Evolutionary conservation across 2,329 filamentous ascomycete species (phyloP).

Genomic region (Neofusicoccum laricinum): DNA sequence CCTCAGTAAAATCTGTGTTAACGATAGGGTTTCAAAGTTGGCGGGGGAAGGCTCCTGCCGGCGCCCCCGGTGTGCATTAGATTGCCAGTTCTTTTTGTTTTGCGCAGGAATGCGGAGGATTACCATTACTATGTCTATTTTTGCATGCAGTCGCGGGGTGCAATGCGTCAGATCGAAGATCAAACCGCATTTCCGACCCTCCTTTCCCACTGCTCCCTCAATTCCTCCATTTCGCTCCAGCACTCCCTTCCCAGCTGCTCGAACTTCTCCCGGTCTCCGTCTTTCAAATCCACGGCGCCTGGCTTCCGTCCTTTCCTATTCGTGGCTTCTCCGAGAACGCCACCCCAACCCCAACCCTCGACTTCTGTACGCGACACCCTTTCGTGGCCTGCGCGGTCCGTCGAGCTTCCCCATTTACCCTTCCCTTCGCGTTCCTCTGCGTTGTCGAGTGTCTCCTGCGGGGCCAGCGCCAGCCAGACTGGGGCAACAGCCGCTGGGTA

Average conservation of each 20-base stretch:
- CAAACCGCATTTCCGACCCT: slow-evolving; percentile 20
- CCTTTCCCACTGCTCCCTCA: slow-evolving; percentile 66
- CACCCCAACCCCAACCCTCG: slow-evolving; percentile 74
- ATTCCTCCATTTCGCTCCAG: slow-evolving; percentile 70
- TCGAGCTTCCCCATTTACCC: slow-evolving; percentile 83
- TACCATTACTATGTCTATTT: not conserved
- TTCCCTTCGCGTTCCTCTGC: slow-evolving; percentile 51
- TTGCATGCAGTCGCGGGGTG: not conserved
- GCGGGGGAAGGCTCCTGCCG: not conserved
- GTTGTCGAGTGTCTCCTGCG: slow-evolving; percentile 60
- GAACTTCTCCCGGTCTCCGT: slow-evolving; percentile 60
- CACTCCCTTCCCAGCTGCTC: slow-evolving; percentile 58
- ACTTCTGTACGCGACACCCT: slow-evolving; percentile 76
- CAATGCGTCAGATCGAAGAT: not conserved
- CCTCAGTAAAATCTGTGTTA: not conserved
- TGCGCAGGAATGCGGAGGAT: not conserved
- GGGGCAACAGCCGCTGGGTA: slow-evolving; percentile 75
- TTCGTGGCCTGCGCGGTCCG: slow-evolving; percentile 56
- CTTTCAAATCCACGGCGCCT: slow-evolving; percentile 57
- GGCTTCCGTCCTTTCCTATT: slow-evolving; percentile 55
- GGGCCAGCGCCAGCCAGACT: slow-evolving; percentile 73
- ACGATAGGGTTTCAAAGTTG: not conserved
- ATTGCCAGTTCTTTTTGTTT: not conserved
- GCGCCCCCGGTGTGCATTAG: not conserved
- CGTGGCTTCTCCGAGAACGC: slow-evolving; percentile 50